These are phyloP conservation scores for Paramarasmius palmivorus DNA, from an alignment of 1,284 basidiomycete species.

Conservation along the genomic window DNA sequence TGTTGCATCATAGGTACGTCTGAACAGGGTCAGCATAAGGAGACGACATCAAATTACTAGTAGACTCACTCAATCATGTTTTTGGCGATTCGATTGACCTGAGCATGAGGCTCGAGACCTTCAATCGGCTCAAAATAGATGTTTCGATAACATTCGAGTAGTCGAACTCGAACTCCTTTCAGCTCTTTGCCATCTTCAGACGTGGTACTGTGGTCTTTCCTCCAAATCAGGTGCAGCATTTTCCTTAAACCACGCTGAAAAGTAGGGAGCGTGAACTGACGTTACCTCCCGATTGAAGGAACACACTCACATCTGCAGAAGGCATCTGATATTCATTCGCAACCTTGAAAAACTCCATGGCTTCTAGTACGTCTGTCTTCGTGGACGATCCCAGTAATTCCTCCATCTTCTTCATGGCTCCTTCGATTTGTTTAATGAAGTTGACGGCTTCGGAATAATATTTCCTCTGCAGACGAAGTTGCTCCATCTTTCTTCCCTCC, in stretches of 20 bases:
- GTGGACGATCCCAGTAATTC: constrained; percentile 88
- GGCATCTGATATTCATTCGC: constrained; percentile 84
- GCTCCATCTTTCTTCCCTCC: constrained; percentile 65
- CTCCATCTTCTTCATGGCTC: constrained; percentile 73
- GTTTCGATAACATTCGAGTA: constrained; percentile 88
- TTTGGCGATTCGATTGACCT: constrained; percentile 93
- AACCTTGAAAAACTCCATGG: constrained; percentile 93
- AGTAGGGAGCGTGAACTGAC: background rate
- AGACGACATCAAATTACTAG: too few species aligned
- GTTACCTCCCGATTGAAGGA: background rate
- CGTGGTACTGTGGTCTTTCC: constrained; percentile 88
- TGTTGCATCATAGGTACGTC: constrained; percentile 87
- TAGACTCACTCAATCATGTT: constrained; percentile 90
- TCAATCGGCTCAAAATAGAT: constrained; percentile 87
- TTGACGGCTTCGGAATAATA: constrained; percentile 87
- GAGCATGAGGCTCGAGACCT: constrained; percentile 76
- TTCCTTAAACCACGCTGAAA: constrained; percentile 82
- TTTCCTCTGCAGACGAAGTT: constrained; percentile 80
- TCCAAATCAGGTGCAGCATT: constrained; percentile 98
- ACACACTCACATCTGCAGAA: constrained; percentile 61
- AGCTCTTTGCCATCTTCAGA: constrained; percentile 86
- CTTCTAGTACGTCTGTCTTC: constrained; percentile 93
- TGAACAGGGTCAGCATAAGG: constrained; percentile 29
- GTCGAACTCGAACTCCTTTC: constrained; percentile 84
- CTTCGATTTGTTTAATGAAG: constrained; percentile 86